phyloP scores from a whole-genome alignment of 129 eudicot species.

The Dittrichia graveolens region DNA sequence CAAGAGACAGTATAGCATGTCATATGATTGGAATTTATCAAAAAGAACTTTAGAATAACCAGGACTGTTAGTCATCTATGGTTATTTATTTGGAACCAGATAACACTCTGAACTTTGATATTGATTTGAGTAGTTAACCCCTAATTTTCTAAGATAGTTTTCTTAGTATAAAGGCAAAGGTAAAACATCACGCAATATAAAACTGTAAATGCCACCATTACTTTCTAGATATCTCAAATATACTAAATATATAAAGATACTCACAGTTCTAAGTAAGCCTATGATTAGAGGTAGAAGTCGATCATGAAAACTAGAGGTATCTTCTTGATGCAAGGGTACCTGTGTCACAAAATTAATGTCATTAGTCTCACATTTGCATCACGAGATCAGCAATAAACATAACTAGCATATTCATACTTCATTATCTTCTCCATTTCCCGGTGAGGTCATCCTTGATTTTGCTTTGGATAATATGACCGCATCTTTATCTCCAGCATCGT shows the following conservation, averaged over 20 bases:
- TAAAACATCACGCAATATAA: conserved; percentile 6
- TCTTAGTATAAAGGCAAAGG: conserved; percentile 1
- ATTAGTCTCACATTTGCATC: conserved; percentile 27
- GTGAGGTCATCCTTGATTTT: conserved; percentile 45
- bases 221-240: conserved; percentile 2
- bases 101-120: conserved; percentile 3
- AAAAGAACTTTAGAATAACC: background rate
- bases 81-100: conserved; percentile 8
- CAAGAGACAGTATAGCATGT: background rate
- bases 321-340: conserved; percentile 70
- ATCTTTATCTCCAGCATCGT: conserved; percentile 66
- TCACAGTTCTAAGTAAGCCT: conserved; percentile 96
- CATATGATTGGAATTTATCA: background rate
- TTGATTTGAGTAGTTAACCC: conserved; percentile 4
- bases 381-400: conserved; percentile 8
- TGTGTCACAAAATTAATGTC: conserved; percentile 41
- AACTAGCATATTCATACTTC: conserved; percentile 53
- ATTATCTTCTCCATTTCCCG: conserved; percentile 59
- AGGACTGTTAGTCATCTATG: background rate
- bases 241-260: conserved; percentile 25
- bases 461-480: conserved; percentile 42
- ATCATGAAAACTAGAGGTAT: conserved; percentile 64
- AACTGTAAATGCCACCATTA: conserved; percentile 10
- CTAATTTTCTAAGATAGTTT: conserved; percentile 4
- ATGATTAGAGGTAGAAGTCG: conserved; percentile 82